These are phyloP conservation scores for Hydrangea macrophylla DNA, from an alignment of 148 eudicot species.

Conservation along the genomic window DNA sequence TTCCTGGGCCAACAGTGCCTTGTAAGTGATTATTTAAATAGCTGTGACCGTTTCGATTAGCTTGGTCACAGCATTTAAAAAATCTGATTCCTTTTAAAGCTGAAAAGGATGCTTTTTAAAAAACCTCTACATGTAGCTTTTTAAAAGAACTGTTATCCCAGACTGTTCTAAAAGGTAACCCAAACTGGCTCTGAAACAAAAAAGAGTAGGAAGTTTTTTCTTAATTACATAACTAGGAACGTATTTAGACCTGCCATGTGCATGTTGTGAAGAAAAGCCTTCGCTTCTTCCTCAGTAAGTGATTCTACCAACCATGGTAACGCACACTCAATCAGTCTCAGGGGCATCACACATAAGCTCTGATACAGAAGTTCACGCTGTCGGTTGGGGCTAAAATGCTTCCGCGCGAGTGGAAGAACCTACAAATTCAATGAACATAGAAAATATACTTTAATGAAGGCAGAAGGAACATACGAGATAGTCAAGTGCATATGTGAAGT, in stretches of 20 bases:
- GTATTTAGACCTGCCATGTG: conserved; percentile 72
- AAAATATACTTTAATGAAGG: background rate
- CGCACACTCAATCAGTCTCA: conserved; percentile 87
- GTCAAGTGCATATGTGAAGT: background rate
- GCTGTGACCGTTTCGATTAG: too few species aligned
- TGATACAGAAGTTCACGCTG: conserved; percentile 87
- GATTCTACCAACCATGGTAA: conserved; percentile 93
- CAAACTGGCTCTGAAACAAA: too few species aligned
- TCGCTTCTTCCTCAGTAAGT: conserved; percentile 72
- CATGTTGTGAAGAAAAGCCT: conserved; percentile 67
- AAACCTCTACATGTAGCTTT: too few species aligned
- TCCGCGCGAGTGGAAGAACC: conserved; percentile 89
- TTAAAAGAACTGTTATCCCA: too few species aligned
- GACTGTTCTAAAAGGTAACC: too few species aligned
- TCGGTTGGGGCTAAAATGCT: conserved; percentile 62
- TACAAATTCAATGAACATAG: conserved; percentile 17
- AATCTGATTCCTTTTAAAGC: too few species aligned
- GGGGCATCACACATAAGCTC: conserved; percentile 92
- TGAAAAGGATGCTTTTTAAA: too few species aligned
- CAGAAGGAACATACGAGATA: too few species aligned
- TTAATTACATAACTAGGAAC: background rate
- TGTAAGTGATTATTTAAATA: too few species aligned
- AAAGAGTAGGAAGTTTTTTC: too few species aligned
- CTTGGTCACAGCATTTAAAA: too few species aligned
- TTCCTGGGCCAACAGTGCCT: too few species aligned